These are phyloP conservation scores for Penicillium canariense DNA, from an alignment of 495 filamentous ascomycete genomes.

Conservation along the genomic window DNA sequence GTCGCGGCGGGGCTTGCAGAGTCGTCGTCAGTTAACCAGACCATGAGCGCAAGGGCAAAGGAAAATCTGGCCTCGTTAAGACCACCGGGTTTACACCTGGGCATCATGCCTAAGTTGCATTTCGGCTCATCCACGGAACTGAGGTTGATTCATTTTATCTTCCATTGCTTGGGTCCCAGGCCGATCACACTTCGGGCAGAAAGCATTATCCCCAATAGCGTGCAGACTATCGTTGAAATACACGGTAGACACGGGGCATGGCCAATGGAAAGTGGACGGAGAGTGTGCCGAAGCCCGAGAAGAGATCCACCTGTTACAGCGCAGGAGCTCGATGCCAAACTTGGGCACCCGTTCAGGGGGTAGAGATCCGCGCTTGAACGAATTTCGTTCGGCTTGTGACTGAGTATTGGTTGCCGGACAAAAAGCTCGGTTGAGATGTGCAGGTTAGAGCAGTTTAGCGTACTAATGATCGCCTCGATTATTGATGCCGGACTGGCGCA, in stretches of 20 bases:
- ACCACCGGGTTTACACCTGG: background rate
- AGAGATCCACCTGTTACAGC: background rate
- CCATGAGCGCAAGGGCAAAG: background rate
- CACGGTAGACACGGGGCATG: background rate
- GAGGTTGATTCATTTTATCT: background rate
- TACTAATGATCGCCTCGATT: background rate
- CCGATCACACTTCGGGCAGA: background rate
- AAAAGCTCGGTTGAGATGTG: background rate
- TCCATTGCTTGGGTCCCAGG: background rate
- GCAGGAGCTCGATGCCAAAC: background rate
- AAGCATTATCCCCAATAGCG: background rate
- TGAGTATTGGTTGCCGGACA: background rate
- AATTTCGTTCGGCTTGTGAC: background rate
- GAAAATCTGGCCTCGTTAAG: background rate
- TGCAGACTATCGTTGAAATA: background rate
- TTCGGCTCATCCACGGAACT: slow-evolving; percentile 1
- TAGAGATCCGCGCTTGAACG: background rate
- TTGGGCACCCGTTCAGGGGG: background rate
- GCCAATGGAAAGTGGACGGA: background rate
- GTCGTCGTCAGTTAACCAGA: slow-evolving; percentile 25
- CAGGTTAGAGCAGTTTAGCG: background rate
- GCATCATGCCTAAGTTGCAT: background rate
- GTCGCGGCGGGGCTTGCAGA: slow-evolving; percentile 11
- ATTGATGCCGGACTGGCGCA: background rate
- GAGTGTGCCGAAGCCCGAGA: background rate